Percentiles rank a stretch among this genome's conserved stretches.
Evolutionary conservation across 148 eudicot genomes (phyloP).

Genomic region (Nepenthes mirabilis): DNA sequence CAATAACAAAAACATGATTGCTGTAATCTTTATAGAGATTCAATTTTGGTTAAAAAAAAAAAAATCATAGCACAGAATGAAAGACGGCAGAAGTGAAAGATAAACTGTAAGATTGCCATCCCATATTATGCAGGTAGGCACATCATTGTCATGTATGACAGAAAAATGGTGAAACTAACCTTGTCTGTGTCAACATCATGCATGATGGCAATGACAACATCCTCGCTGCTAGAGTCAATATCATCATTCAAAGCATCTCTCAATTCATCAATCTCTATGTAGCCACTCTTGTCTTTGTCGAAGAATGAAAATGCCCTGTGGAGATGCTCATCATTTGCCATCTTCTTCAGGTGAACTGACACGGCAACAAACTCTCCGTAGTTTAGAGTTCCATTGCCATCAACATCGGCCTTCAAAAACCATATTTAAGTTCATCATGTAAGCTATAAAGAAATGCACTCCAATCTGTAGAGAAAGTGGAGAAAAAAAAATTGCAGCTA

Average conservation of each 20-base stretch:
- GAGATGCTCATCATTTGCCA: slow-evolving; percentile 25
- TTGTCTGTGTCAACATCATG: slow-evolving; percentile 28
- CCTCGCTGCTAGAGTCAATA: slow-evolving; percentile 9
- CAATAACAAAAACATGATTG: too few species aligned
- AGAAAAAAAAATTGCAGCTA: too few species aligned
- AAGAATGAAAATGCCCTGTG: slow-evolving; percentile 27
- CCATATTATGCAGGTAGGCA: neutral
- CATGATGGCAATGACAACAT: slow-evolving; percentile 24
- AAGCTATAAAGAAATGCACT: neutral
- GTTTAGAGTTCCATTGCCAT: slow-evolving; percentile 19
- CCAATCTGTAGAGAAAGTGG: neutral
- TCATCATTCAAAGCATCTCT: slow-evolving; percentile 24
- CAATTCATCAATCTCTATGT: slow-evolving; percentile 30
- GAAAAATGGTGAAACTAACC: slow-evolving; percentile 5
- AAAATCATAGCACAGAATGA: too few species aligned
- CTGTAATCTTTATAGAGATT: too few species aligned
- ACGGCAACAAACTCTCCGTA: slow-evolving; percentile 29
- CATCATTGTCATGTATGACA: too few species aligned
- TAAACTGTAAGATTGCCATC: neutral
- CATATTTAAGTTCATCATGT: neutral
- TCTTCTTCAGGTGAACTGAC: slow-evolving; percentile 22
- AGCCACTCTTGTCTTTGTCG: slow-evolving; percentile 22
- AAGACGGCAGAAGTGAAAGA: too few species aligned
- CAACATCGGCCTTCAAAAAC: slow-evolving; percentile 25
- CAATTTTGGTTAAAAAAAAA: too few species aligned